Conservation (phyloP, 768 basidiomycete genomes). For the Tulasnella calospora region DNA sequence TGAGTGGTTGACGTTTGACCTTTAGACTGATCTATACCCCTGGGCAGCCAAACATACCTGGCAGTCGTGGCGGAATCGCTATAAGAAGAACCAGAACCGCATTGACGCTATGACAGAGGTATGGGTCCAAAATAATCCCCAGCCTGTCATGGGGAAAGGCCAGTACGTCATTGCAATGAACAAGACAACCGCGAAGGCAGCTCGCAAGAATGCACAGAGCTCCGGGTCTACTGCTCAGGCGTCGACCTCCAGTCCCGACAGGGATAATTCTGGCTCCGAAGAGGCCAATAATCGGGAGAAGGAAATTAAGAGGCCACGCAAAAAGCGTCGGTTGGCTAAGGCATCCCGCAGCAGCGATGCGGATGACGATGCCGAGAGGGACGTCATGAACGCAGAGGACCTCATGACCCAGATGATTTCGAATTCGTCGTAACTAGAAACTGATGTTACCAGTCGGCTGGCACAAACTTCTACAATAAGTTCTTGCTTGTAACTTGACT, state of each 20-base stretch:
- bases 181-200: neutral
- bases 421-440: neutral
- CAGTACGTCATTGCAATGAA: constrained; percentile 8
- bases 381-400: neutral
- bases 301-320: neutral
- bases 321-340: neutral
- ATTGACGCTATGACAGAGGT: neutral
- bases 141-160: constrained; percentile 21
- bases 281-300: neutral
- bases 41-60: constrained; percentile 18
- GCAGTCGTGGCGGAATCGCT: constrained; percentile 22
- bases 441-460: neutral
- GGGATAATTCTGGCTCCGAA: neutral
- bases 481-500: neutral
- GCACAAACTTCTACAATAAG: neutral
- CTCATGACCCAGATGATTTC: constrained; percentile 2
- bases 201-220: too few relatives aligned
- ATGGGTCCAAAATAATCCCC: constrained; percentile 12
- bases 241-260: neutral
- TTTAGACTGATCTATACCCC: constrained; percentile 18
- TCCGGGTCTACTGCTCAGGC: too few relatives aligned
- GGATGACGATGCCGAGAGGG: neutral
- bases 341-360: neutral
- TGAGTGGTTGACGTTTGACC: neutral
- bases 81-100: constrained; percentile 7